Percentiles rank a stretch among this genome's conserved stretches.
phyloP scores from a whole-genome alignment of 2,329 filamentous ascomycete genomes.

The Ophiostoma fasciatum region DNA sequence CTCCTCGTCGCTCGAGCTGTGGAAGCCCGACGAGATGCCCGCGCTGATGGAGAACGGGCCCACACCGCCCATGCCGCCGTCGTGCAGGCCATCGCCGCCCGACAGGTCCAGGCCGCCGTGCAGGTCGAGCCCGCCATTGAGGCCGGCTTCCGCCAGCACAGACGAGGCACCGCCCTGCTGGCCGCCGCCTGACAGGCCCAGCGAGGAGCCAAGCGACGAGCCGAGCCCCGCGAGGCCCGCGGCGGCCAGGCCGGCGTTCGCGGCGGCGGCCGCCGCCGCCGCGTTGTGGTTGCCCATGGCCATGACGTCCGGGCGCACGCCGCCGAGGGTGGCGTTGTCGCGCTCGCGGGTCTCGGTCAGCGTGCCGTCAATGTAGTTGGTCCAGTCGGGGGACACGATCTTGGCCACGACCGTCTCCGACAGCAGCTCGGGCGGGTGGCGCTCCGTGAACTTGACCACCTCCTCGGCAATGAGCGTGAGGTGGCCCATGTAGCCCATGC shows the following conservation, averaged over 20 bases:
- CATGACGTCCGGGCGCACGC: constrained; percentile 83
- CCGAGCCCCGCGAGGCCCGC: constrained; percentile 34
- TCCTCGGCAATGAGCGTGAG: constrained; percentile 94
- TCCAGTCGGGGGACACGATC: constrained; percentile 82
- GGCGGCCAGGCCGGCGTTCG: constrained; percentile 32
- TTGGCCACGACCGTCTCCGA: constrained; percentile 74
- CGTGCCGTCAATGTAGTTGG: constrained; percentile 85
- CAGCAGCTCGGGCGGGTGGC: constrained; percentile 76
- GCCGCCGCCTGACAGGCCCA: constrained; percentile 3
- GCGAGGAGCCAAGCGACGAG: constrained; percentile 20
- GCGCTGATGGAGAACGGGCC: constrained; percentile 59
- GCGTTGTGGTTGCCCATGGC: constrained; percentile 62
- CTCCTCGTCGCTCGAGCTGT: constrained; percentile 88
- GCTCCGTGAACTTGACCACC: constrained; percentile 94
- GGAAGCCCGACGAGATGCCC: constrained; percentile 72
- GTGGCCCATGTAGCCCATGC: constrained; percentile 97
- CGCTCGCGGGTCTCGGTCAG: constrained; percentile 86
- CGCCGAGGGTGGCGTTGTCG: constrained; percentile 95
- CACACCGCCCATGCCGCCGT: constrained; percentile 32
- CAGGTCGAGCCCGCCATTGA: constrained; percentile 62
- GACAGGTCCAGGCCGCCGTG: constrained; percentile 17
- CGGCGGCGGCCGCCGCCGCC: no score
- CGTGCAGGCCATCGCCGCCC: constrained; percentile 38
- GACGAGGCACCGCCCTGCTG: constrained; percentile 38
- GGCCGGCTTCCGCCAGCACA: constrained; percentile 64